Percentiles rank a stretch among this genome's conserved stretches.
phyloP scores from a whole-genome alignment of 75 land plant genomes.

The Chamaecyparis obtusa region DNA sequence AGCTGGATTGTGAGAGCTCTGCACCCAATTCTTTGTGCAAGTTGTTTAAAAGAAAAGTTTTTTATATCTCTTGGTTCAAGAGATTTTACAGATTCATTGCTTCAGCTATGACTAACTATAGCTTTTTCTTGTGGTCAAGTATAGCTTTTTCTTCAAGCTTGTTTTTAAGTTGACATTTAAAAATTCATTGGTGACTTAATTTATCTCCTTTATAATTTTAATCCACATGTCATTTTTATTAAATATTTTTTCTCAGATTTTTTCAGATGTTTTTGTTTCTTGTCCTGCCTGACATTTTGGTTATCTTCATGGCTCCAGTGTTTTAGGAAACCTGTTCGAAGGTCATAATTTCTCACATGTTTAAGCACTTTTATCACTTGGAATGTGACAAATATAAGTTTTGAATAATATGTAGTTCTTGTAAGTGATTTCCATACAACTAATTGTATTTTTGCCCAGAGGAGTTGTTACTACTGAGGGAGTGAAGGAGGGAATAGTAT shows the following conservation, averaged over 20 bases:
- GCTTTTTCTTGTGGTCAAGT: background rate
- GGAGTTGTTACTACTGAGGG: no score
- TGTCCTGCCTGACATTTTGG: background rate
- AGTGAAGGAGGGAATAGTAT: background rate
- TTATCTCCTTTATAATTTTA: no score
- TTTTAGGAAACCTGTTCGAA: background rate
- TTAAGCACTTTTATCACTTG: background rate
- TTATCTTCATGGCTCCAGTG: background rate
- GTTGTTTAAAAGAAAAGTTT: background rate
- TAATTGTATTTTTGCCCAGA: background rate
- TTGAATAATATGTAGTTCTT: background rate
- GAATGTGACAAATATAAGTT: background rate
- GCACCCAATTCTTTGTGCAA: background rate
- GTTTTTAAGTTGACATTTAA: background rate
- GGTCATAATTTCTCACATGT: background rate
- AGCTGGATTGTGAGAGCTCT: conserved; percentile 91
- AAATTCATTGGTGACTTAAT: background rate
- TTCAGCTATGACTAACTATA: background rate
- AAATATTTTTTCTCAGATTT: background rate
- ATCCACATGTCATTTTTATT: background rate
- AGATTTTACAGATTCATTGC: background rate
- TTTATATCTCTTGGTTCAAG: background rate
- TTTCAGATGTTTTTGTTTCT: background rate
- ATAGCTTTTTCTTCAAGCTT: background rate
- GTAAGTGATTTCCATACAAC: background rate